These are phyloP conservation scores for Megacollybia marginata DNA, from an alignment of 768 basidiomycete genomes.

Conservation along the genomic window DNA sequence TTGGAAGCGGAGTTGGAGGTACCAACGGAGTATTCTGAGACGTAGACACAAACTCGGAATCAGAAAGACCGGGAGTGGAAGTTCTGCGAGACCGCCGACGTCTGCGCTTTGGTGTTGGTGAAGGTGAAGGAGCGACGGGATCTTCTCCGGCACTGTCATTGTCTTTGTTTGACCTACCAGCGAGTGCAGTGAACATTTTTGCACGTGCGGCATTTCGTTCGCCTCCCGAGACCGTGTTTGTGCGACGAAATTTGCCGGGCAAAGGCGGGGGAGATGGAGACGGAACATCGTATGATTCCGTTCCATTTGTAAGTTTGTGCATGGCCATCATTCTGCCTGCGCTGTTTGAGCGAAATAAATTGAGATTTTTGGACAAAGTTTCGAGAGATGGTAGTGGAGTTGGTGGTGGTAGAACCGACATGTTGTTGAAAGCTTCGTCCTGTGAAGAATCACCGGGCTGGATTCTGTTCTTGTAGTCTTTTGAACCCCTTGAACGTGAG, in stretches of 20 bases:
- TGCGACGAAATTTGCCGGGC: slow-evolving; percentile 43
- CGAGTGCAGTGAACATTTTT: slow-evolving; percentile 56
- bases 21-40: slow-evolving; percentile 57
- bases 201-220: slow-evolving; percentile 67
- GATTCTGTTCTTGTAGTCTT: slow-evolving; percentile 61
- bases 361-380: slow-evolving; percentile 69
- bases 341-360: slow-evolving; percentile 86
- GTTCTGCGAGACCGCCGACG: slow-evolving; percentile 46
- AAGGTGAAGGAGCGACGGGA: slow-evolving; percentile 24
- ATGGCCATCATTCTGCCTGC: slow-evolving; percentile 78
- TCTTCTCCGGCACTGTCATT: slow-evolving; percentile 63
- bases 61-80: slow-evolving; percentile 34
- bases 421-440: slow-evolving; percentile 53
- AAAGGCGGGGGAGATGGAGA: slow-evolving; percentile 52
- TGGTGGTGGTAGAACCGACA: slow-evolving; percentile 44
- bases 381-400: slow-evolving; percentile 74
- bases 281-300: slow-evolving; percentile 52
- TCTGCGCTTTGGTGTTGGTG: slow-evolving; percentile 47
- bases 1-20: slow-evolving; percentile 44
- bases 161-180: slow-evolving; percentile 50
- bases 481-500: slow-evolving; percentile 71
- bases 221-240: slow-evolving; percentile 78
- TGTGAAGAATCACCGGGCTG: slow-evolving; percentile 67
- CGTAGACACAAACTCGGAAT: slow-evolving; percentile 40
- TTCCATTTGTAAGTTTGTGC: slow-evolving; percentile 77